Conservation (phyloP, 768 basidiomycete genomes). For the Serendipita indica region DNA sequence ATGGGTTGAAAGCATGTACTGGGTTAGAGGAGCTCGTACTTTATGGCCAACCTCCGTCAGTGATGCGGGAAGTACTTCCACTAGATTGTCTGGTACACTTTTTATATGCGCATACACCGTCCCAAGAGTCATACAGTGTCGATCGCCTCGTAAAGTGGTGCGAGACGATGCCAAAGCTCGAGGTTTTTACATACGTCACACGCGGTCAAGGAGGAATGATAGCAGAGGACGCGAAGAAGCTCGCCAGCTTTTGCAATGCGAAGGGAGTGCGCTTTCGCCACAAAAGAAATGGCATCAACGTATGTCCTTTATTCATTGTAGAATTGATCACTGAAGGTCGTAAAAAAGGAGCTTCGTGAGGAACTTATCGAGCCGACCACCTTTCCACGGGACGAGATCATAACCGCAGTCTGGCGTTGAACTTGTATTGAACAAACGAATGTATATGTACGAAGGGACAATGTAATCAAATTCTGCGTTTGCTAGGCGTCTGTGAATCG, state of each 20-base stretch:
- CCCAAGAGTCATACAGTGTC: neutral
- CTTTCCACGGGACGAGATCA: conserved; percentile 3
- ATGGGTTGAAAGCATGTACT: neutral
- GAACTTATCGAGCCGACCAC: neutral
- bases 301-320: neutral
- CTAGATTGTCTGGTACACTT: neutral
- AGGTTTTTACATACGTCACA: neutral
- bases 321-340: neutral
- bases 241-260: neutral
- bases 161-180: neutral
- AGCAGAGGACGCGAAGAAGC: neutral
- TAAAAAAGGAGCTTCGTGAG: neutral
- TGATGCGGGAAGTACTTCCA: neutral
- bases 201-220: neutral
- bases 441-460: neutral
- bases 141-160: neutral
- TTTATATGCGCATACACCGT: neutral
- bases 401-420: neutral
- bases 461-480: too few species aligned
- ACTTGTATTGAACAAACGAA: too few species aligned
- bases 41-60: neutral
- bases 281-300: neutral
- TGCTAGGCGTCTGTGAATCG: too few species aligned
- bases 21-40: neutral
- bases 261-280: neutral